Evolutionary conservation across 1,284 basidiomycete species (phyloP), one percentile per base, ranked within the genome.

Genomic region (Sporisorium iseilematis-ciliati): DNA sequence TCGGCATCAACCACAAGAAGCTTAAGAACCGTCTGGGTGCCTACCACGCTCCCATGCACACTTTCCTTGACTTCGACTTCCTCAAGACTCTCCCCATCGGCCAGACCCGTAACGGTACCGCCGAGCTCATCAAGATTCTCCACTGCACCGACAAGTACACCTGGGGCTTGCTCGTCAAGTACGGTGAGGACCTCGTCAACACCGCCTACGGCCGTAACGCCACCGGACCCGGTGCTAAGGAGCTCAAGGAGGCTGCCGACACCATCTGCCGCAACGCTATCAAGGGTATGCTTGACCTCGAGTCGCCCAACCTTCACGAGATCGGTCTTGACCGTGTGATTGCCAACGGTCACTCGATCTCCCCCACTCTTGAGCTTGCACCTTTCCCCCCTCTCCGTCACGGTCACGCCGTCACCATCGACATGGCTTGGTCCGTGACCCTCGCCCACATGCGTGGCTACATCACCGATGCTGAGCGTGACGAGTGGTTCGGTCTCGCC

Each of bases 281-380:
- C 81, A 84, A 86, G 79, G 83, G 85, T 61, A 87, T 87, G 87
- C 82, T 87, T 50, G 85, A 87, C 81, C 86, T 87, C 63, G 87
- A 87, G 81, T 83, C 86, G 33, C 85, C 85, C 60, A 87, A 87
- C 84, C 75, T 87, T 64, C 87, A 87, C 84, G 87, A 87, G 78
- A 86, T 87, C 54, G 85, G 85, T 48, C 82, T 87, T n/a, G 87
- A 87, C 83, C 85, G 87, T 62, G 87, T 87, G 49, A 87, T 87
- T 63, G 87, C 87, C 51, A 86, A 85, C 77, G 87, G 87, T 23
- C 87, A 87, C 78, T 86, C 86, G 57, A 87, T 87, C 83, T 86
- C 85, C 18, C 87, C 87, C 23, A 87, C 86, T 0, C 83, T 87
- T 46, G 87, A 87, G 70, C 78, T 80, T n/a, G 77, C 78, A 29